These are phyloP conservation scores for Austroboletus niveus DNA, from an alignment of 1,284 basidiomycete species.

Conservation along the genomic window DNA sequence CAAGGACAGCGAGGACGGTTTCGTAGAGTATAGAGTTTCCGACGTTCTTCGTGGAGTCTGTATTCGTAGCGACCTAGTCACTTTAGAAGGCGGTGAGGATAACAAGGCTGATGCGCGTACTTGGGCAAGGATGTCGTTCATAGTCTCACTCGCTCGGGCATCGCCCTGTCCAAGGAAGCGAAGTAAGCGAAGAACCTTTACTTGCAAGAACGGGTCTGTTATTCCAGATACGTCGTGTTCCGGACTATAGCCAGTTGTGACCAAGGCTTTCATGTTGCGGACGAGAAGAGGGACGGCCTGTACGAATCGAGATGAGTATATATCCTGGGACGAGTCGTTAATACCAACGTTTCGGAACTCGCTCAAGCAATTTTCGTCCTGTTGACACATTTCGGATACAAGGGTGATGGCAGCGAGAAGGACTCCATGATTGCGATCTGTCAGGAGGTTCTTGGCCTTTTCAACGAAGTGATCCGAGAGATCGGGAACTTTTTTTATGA, in stretches of 20 bases:
- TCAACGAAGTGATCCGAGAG: conserved; percentile 90
- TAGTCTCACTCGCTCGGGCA: conserved; percentile 85
- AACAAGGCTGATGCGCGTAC: conserved; percentile 36
- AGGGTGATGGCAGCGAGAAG: conserved; percentile 92
- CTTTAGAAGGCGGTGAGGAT: conserved; percentile 6
- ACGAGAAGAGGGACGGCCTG: conserved; percentile 93
- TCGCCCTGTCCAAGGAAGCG: conserved; percentile 87
- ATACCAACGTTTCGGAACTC: conserved; percentile 83
- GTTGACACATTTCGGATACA: conserved; percentile 91
- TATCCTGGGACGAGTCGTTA: not conserved
- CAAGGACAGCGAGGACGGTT: conserved; percentile 95
- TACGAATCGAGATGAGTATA: conserved; percentile 4
- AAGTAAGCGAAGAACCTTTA: conserved; percentile 94
- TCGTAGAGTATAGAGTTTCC: conserved; percentile 99
- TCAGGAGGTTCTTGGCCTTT: conserved; percentile 88
- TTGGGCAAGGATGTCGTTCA: conserved; percentile 99
- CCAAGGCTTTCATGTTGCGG: conserved; percentile 92
- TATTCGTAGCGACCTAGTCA: conserved; percentile 92
- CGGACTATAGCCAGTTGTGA: conserved; percentile 96
- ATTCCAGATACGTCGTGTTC: conserved; percentile 99
- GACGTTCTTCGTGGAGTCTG: conserved; percentile 97
- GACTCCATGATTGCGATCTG: conserved; percentile 97
- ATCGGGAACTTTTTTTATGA: conserved; percentile 96
- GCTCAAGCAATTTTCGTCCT: conserved; percentile 71
- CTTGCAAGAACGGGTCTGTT: conserved; percentile 98